Base-by-base conservation (phyloP, 129 eudicot species). In the Sambucus nigra region DNA sequence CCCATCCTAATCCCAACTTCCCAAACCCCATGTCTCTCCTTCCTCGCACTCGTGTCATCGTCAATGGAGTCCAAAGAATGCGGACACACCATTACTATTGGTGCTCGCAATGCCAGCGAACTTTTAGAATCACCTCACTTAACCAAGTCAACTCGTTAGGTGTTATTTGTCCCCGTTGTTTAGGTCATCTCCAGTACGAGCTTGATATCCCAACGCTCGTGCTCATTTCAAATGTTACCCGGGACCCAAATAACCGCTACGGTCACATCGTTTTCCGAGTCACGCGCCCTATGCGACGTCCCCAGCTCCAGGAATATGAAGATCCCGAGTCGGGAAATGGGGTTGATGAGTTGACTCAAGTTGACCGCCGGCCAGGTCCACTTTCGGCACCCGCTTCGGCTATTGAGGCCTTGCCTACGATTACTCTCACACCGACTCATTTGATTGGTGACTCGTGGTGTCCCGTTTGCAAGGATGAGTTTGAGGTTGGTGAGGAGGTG, bases 401-500 rank as follows among this genome's bases (percentile, higher is more conserved):
- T 14, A 75, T 86, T 16, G 79, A 75, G 33, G 62, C 68, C 4
- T 47, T 86, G 64, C 85, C 92, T 13, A 32, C 50, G 6, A 63
- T 79, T 48, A 63, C 51, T 20, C 65, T 86, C 22, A 73, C 71
- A 11, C 61, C 61, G 5, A 65, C 70, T 25, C 75, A 76, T 57
- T 61, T 81, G 60, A 66, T 41, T 19, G 73, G 66, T 19, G 82
- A 82, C 47, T 61, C 84, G 12, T 62, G 45, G 47, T 86, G 95
- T 55, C 87, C 95, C 4, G 73, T 86, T 46, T 86, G 95, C 51
- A 86, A 86, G 59, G 95, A 86, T 5, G 91, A 81, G 57, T 86
- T 86, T 39, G 75, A 72, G 66, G 65, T 86, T 12, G 84, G 87
- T 13, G 70, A 27, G 53, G 76, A 64, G 32, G 95, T 69, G 10